Evolutionary conservation across 2,329 filamentous ascomycete genomes (phyloP).

Genomic region (Parafenestella ontariensis): DNA sequence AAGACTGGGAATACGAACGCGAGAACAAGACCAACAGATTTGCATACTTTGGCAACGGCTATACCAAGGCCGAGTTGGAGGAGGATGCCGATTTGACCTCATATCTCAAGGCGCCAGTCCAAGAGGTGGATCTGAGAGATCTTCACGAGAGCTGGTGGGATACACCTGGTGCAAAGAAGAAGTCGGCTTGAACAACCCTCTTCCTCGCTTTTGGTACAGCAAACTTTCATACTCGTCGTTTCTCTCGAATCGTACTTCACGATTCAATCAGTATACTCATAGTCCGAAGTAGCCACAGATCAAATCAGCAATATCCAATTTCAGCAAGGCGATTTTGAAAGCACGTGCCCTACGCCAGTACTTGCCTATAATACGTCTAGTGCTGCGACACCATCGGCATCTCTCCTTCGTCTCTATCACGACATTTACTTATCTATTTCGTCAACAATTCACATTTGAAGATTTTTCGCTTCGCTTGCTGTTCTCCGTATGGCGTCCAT

Average conservation of each 20-base stretch:
- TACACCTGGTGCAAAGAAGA: slow-evolving; percentile 33
- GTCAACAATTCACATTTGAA: background rate
- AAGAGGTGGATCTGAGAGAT: slow-evolving; percentile 65
- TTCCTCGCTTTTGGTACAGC: background rate
- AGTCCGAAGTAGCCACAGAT: background rate
- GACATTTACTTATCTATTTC: slow-evolving; percentile 18
- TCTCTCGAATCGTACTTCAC: background rate
- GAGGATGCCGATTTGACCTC: slow-evolving; percentile 66
- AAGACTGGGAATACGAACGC: slow-evolving; percentile 65
- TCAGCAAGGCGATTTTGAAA: background rate
- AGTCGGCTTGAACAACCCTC: slow-evolving; percentile 2
- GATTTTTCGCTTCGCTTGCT: background rate
- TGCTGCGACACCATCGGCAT: background rate
- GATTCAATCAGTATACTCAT: background rate
- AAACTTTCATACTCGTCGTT: background rate
- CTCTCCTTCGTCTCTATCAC: slow-evolving; percentile 1
- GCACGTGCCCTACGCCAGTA: background rate
- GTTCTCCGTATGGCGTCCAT: background rate
- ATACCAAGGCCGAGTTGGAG: slow-evolving; percentile 66
- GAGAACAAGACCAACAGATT: slow-evolving; percentile 60
- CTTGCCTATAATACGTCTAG: background rate
- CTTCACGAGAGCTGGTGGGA: slow-evolving; percentile 72
- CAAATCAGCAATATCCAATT: background rate
- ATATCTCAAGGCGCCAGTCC: slow-evolving; percentile 64
- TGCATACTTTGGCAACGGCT: slow-evolving; percentile 72